Conservation (phyloP, 768 basidiomycete species). For the Phlegmacium glaucopus region DNA sequence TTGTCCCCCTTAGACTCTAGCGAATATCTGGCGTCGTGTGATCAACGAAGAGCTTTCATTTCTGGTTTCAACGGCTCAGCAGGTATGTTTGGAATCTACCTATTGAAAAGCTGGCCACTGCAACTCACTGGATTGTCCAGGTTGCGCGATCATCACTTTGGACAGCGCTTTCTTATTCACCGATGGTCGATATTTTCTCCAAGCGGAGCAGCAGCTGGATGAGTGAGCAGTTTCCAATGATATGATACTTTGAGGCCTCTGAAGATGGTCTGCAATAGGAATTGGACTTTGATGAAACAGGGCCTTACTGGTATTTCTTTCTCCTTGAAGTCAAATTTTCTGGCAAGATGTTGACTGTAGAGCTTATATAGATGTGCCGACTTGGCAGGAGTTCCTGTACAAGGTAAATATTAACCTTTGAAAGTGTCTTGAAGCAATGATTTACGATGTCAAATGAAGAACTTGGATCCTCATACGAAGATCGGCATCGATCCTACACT, state of each 20-base stretch:
- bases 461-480: slow-evolving; percentile 55
- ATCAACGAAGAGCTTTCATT: slow-evolving; percentile 82
- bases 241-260: too few relatives aligned
- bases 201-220: slow-evolving; percentile 89
- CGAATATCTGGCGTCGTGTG: slow-evolving; percentile 84
- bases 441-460: slow-evolving; percentile 31
- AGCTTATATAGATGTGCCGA: slow-evolving; percentile 63
- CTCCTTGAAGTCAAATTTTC: background rate
- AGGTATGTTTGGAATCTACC: slow-evolving; percentile 40
- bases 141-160: slow-evolving; percentile 72
- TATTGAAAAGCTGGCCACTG: background rate
- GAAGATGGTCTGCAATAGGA: slow-evolving; percentile 37
- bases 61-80: slow-evolving; percentile 95
- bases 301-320: slow-evolving; percentile 67
- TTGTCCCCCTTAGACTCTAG: slow-evolving; percentile 58
- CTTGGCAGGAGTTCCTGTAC: slow-evolving; percentile 84
- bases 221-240: slow-evolving; percentile 40
- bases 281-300: slow-evolving; percentile 94
- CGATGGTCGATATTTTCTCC: slow-evolving; percentile 93
- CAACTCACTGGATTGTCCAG: slow-evolving; percentile 28
- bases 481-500: slow-evolving; percentile 85
- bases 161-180: slow-evolving; percentile 84
- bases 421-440: background rate
- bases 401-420: slow-evolving; percentile 43
- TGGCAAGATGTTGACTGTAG: background rate